Evolutionary conservation across 371 early-diverging fungal genomes (phyloP), one percentile per base, ranked within the genome.

Genomic region (Apophysomyces elegans): DNA sequence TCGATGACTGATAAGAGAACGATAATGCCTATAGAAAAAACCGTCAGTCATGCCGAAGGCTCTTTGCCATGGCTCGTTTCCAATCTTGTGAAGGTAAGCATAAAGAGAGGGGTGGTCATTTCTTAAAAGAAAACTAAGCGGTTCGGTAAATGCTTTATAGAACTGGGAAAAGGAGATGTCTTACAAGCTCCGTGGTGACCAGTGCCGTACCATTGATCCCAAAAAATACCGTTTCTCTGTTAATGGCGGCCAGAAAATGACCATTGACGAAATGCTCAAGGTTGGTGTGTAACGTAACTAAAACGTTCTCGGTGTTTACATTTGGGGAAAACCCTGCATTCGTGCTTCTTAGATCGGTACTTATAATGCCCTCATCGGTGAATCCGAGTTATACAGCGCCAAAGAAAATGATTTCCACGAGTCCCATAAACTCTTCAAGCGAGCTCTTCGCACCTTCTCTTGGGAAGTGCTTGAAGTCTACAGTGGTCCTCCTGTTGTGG

Each of bases 141-240:
- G 5, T 32, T 59, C 37, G 4, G 2, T 2, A 39, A 8, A 35
- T 35, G 26, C 16, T 35, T 13, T 16, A 14, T 75, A 80, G 80
- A 84, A 84, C 70, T 84, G 84, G 84, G 84, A 84, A 63, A 84
- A 84, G 68, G 84, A 84, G 64, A 78, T 80, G 67, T 84, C 84
- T 13, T 84, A 80, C 67, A 84, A 84, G 62, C 68, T 80, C 41
- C 71, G 71, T 26, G 78, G 77, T 43, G 84, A 78, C 44, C 75
- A 84, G 66, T 78, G 78, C 56, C 82, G 84, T 64, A 84, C 84
- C 37, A 84, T 84, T 58, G 69, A 80, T 57, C 69, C 59, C 32
- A 56, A 64, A 16, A 80, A 80, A 61, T 84, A 84, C 65, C 71
- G 75, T 36, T 84, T 84, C 63, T 78, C 78, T n/a, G 77, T 76